Conservation (phyloP, 257 asterid species). For the Nicotiana attenuata region DNA sequence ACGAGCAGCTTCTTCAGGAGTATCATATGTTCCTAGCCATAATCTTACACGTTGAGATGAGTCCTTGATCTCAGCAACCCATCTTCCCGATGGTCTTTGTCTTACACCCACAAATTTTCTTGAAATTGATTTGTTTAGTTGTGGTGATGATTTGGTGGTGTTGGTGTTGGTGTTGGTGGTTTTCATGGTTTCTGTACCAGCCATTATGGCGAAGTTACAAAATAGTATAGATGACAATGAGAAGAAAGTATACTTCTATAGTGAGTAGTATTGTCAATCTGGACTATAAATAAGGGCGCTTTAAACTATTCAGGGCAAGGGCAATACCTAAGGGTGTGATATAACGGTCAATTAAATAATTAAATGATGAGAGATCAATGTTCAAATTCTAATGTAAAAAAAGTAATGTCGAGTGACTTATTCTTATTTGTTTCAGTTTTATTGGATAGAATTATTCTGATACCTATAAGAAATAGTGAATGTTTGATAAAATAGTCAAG, state of each 20-base stretch:
- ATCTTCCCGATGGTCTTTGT: slow-evolving; percentile 80
- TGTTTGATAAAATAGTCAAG: background rate
- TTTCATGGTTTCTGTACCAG: slow-evolving; percentile 34
- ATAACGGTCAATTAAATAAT: background rate
- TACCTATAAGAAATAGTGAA: background rate
- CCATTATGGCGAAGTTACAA: slow-evolving; percentile 31
- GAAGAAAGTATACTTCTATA: background rate
- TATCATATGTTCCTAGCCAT: slow-evolving; percentile 89
- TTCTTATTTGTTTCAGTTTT: slow-evolving; percentile 10
- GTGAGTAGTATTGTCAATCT: background rate
- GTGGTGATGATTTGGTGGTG: slow-evolving; percentile 7
- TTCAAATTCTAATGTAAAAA: background rate
- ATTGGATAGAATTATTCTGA: too few species aligned
- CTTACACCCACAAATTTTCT: slow-evolving; percentile 77
- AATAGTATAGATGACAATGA: background rate
- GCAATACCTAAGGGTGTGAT: background rate
- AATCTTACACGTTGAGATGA: slow-evolving; percentile 70
- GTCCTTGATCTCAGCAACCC: slow-evolving; percentile 96
- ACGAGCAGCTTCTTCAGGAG: slow-evolving; percentile 86
- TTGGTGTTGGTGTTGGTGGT: slow-evolving; percentile 9
- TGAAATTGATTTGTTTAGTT: slow-evolving; percentile 23
- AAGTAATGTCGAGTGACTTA: background rate
- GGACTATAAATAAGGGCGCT: background rate
- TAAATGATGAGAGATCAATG: background rate
- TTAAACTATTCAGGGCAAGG: background rate